Evolutionary conservation across 1,139 yeast species (phyloP).

Genomic region (Nakaseomyces kungkrabaensis): DNA sequence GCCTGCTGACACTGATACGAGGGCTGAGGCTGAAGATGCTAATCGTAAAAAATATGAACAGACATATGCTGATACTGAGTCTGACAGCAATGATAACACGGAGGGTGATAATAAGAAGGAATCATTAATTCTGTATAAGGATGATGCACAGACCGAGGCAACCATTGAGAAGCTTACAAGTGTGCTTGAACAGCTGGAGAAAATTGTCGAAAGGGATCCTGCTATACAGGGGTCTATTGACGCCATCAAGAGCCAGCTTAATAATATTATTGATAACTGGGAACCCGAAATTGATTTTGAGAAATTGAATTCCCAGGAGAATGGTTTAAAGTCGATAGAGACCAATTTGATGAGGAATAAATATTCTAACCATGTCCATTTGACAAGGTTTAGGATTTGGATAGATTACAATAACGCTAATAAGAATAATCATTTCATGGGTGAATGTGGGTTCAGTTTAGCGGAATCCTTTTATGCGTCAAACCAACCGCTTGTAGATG

Average conservation of each 20-base stretch:
- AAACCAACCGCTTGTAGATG: conserved; percentile 23
- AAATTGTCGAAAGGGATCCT: background rate
- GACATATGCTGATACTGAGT: background rate
- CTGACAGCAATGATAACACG: background rate
- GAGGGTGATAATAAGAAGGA: background rate
- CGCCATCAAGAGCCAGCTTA: conserved; percentile 13
- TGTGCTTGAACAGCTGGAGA: background rate
- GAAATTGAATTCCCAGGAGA: conserved; percentile 4
- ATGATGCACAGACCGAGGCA: background rate
- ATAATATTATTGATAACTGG: conserved; percentile 13
- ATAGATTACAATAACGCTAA: conserved; percentile 10
- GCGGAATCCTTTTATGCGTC: conserved; percentile 7
- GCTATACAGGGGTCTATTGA: conserved; percentile 6
- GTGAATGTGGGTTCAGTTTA: conserved; percentile 3
- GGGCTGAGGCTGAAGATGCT: background rate
- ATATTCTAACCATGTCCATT: conserved; percentile 16
- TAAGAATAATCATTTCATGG: conserved; percentile 3
- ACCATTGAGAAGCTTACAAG: background rate
- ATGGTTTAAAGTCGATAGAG: conserved; percentile 17
- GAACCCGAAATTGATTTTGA: conserved; percentile 14
- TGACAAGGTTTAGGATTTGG: conserved; percentile 19
- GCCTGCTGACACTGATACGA: background rate
- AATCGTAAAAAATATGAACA: background rate
- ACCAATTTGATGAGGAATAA: conserved; percentile 22
- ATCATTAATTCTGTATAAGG: background rate